Conservation (phyloP, 2,329 filamentous ascomycete species). For the Simplicillium aogashimaense region DNA sequence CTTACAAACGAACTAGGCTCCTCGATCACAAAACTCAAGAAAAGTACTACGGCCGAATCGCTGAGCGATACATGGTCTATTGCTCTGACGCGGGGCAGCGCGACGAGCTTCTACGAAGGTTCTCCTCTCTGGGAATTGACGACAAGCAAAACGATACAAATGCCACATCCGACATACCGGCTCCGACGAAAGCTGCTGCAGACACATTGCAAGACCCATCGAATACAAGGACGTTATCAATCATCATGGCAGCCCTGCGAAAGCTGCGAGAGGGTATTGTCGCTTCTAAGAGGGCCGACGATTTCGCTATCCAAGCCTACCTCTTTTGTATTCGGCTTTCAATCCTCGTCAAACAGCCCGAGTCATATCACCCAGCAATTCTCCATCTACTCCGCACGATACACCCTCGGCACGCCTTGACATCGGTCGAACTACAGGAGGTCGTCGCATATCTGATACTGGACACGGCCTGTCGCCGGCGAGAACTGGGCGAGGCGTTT, state of each 20-base stretch:
- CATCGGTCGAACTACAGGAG: slow-evolving; percentile 64
- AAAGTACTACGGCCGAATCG: slow-evolving; percentile 76
- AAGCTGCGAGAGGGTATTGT: slow-evolving; percentile 89
- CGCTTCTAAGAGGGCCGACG: slow-evolving; percentile 62
- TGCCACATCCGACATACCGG: slow-evolving; percentile 2
- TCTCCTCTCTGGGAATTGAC: slow-evolving; percentile 47
- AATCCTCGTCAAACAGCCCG: slow-evolving; percentile 70
- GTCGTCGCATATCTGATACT: slow-evolving; percentile 74
- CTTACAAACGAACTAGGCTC: slow-evolving; percentile 36
- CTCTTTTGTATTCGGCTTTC: slow-evolving; percentile 82
- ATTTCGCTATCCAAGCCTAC: slow-evolving; percentile 82
- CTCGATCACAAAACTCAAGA: slow-evolving; percentile 72
- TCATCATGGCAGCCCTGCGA: slow-evolving; percentile 73
- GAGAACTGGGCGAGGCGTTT: slow-evolving; percentile 65
- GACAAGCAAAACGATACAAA: slow-evolving; percentile 1
- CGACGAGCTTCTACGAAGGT: slow-evolving; percentile 64
- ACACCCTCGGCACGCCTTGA: slow-evolving; percentile 58
- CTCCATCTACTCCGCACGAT: slow-evolving; percentile 66
- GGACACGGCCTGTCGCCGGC: slow-evolving; percentile 78
- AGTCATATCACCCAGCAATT: slow-evolving; percentile 84
- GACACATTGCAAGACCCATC: slow-evolving; percentile 11
- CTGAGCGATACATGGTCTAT: slow-evolving; percentile 82
- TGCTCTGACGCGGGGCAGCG: slow-evolving; percentile 65
- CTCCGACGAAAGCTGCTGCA: slow-evolving; percentile 6
- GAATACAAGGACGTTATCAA: slow-evolving; percentile 56